Evolutionary conservation across 2,329 filamentous ascomycete species (phyloP).

Genomic region (Colletotrichum salicis): DNA sequence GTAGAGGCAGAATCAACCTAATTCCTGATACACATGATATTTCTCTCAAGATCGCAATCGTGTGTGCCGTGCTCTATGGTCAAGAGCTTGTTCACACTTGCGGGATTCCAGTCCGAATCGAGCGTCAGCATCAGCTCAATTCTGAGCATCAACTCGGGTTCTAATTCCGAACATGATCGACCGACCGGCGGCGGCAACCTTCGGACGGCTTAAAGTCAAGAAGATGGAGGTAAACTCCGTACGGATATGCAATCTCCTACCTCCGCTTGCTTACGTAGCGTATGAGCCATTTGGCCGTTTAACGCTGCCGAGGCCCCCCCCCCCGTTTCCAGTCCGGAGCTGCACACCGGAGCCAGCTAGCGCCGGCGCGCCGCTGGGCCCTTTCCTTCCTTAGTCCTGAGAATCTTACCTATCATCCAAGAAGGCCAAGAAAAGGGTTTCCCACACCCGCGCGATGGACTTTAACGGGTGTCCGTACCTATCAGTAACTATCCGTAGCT

Average conservation of each 20-base stretch:
- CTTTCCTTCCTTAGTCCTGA: neutral
- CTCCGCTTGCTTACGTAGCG: neutral
- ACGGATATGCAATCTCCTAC: neutral
- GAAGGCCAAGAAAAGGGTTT: too few species aligned
- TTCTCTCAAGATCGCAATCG: too few species aligned
- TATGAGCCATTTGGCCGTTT: too few species aligned
- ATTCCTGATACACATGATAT: neutral
- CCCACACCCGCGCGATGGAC: too few species aligned
- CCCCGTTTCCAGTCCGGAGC: neutral
- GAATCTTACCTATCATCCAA: too few species aligned
- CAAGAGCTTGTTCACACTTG: too few species aligned
- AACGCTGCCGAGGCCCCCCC: neutral
- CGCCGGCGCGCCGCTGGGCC: neutral
- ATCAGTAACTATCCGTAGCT: too few species aligned
- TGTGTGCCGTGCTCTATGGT: too few species aligned
- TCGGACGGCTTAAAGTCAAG: neutral
- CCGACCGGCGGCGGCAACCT: neutral
- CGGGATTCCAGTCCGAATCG: neutral
- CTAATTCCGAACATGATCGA: neutral
- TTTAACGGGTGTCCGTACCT: too few species aligned
- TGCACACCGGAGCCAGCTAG: constrained; percentile 9
- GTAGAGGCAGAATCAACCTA: constrained; percentile 8
- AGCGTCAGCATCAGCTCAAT: neutral
- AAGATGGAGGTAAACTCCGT: neutral
- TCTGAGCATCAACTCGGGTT: neutral